Evolutionary conservation across 1,284 basidiomycete species (phyloP), one percentile per base, ranked within the genome.

Genomic region (Amylostereum areolatum): DNA sequence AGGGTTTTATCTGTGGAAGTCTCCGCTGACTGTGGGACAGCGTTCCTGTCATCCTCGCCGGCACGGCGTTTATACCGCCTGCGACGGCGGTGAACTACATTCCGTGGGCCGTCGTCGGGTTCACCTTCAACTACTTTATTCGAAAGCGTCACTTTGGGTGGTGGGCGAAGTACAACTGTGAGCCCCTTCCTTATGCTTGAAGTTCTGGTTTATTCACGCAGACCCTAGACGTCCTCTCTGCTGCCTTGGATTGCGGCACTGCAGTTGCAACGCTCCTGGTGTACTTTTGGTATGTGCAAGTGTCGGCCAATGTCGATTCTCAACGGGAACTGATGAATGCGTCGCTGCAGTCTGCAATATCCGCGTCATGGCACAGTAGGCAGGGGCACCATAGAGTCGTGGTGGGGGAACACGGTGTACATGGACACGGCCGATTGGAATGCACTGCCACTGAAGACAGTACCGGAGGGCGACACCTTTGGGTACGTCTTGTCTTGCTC

Each of bases 191-290:
- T 8, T 11, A 31, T 25, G 9, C 31, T 18, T 18, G 8, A 42
- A 4, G 4, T 27, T 11, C 12, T 37, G 29, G 32, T 29, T 30
- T 36, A 31, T 35, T 46, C 8, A 28, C 25, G 5, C 25, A 52
- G 12, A 46, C 35, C 35, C 28, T 29, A 70, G 75, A 77, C 50
- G 73, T 77, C 29, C 64, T 77, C 4, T 77, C 77, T 3, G 77
- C 75, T n/a, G 75, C 75, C 8, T 61, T 78, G 18, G 76, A 78
- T 52, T 67, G 68, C 4, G 76, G 77, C 18, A 67, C 75, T 2
- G 75, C 75, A 0, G 59, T 74, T 33, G 66, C 67, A 4, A 66
- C 69, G 2, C 56, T 77, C 9, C 50, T 77, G 4, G 68, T 77
- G 9, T 78, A 73, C 60, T 78, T 78, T 58, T 68, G 67, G 67